Percentiles rank a stretch among this genome's conserved stretches.
Conservation (phyloP, 2,329 filamentous ascomycete species). For the Hypoxylon rubiginosum region DNA sequence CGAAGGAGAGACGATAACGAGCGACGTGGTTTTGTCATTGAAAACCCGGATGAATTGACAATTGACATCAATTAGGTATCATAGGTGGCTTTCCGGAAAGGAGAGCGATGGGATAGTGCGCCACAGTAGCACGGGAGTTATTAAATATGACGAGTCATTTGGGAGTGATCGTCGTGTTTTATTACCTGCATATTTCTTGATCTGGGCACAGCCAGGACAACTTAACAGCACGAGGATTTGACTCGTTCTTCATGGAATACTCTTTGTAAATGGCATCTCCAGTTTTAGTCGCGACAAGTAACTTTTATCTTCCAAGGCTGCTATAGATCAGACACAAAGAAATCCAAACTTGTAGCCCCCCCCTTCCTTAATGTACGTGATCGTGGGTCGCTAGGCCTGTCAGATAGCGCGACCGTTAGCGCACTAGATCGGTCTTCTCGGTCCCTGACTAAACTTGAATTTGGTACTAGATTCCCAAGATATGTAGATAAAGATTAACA, state of each 20-base stretch:
- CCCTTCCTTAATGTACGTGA: slow-evolving; percentile 25
- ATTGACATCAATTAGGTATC: slow-evolving; percentile 20
- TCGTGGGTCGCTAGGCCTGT: slow-evolving; percentile 15
- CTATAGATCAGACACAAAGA: neutral
- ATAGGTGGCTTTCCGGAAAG: slow-evolving; percentile 21
- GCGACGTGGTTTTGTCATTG: slow-evolving; percentile 30
- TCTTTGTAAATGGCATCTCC: neutral
- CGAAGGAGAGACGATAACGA: slow-evolving; percentile 19
- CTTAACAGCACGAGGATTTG: too few relatives aligned
- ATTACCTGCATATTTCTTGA: slow-evolving; percentile 22
- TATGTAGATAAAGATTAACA: neutral
- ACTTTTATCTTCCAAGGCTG: neutral
- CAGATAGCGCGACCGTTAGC: slow-evolving; percentile 18
- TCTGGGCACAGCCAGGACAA: too few relatives aligned
- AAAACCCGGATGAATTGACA: slow-evolving; percentile 36
- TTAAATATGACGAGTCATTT: slow-evolving; percentile 35
- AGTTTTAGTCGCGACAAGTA: neutral
- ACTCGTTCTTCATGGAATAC: neutral
- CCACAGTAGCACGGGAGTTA: slow-evolving; percentile 27
- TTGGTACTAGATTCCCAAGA: neutral
- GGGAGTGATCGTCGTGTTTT: slow-evolving; percentile 30
- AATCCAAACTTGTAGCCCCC: neutral
- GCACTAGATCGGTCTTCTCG: slow-evolving; percentile 19
- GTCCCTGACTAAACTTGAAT: neutral
- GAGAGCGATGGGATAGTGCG: slow-evolving; percentile 12